Percentiles rank a stretch among this genome's conserved stretches.
Conservation (phyloP, 2,329 filamentous ascomycete genomes). For the Epichloe hybrida region DNA sequence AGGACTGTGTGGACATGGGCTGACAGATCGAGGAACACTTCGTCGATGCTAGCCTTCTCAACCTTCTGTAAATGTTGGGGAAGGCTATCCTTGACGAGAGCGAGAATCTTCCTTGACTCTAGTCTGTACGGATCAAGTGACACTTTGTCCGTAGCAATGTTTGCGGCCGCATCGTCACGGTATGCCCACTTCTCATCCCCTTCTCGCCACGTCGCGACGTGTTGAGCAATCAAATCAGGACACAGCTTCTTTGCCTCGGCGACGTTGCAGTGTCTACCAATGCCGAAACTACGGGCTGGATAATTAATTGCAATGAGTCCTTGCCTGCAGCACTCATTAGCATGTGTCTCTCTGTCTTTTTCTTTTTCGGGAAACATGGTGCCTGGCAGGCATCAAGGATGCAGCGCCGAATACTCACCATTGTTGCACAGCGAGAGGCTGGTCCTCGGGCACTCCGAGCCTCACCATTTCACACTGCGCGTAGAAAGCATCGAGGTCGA, state of each 20-base stretch:
- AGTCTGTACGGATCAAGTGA: constrained; percentile 84
- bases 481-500: constrained; percentile 97
- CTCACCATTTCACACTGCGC: constrained; percentile 92
- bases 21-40: constrained; percentile 88
- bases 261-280: constrained; percentile 66
- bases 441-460: constrained; percentile 56
- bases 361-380: neutral
- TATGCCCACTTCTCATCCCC: constrained; percentile 90
- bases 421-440: constrained; percentile 85
- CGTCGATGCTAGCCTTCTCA: constrained; percentile 91
- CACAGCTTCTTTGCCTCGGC: constrained; percentile 78
- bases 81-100: constrained; percentile 60
- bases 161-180: constrained; percentile 61
- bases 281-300: constrained; percentile 66
- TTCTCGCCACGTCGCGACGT: constrained; percentile 90
- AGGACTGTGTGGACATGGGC: constrained; percentile 67
- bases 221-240: constrained; percentile 71
- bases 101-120: constrained; percentile 71
- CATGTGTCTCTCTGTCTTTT: neutral
- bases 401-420: constrained; percentile 40
- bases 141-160: constrained; percentile 83
- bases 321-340: constrained; percentile 39
- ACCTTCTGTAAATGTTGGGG: constrained; percentile 55
- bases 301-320: constrained; percentile 96
- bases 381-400: neutral